Evolutionary conservation across 805 yeast genomes (phyloP).

Genomic region (Hanseniaspora singularis): DNA sequence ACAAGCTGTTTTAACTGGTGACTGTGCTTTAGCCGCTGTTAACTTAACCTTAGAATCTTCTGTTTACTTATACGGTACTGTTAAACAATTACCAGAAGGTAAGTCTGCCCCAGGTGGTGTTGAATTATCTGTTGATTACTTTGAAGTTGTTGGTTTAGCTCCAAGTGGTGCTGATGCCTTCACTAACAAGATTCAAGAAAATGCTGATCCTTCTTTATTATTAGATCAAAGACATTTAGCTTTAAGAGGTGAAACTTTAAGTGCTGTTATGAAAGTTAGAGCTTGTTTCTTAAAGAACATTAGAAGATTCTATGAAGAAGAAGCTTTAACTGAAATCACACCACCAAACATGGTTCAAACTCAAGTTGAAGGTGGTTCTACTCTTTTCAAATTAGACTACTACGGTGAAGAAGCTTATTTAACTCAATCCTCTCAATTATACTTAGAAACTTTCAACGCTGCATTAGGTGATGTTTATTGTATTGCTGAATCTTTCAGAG

Average conservation of each 20-base stretch:
- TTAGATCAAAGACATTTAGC: conserved; percentile 92
- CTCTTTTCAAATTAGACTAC: conserved; percentile 82
- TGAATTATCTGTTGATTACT: conserved; percentile 83
- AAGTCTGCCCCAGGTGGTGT: conserved; percentile 96
- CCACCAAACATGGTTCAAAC: conserved; percentile 99
- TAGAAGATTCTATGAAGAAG: conserved; percentile 66
- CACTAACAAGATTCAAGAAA: conserved; percentile 87
- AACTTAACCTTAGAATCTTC: conserved; percentile 84
- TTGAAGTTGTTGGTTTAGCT: conserved; percentile 80
- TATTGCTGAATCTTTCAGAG: conserved; percentile 97
- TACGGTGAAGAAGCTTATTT: conserved; percentile 94
- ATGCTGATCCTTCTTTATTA: conserved; percentile 82
- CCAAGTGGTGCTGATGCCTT: conserved; percentile 94
- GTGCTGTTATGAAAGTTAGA: conserved; percentile 90
- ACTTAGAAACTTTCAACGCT: conserved; percentile 91
- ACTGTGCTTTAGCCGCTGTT: conserved; percentile 78
- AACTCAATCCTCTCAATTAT: conserved; percentile 94
- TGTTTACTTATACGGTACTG: conserved; percentile 64
- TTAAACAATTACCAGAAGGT: conserved; percentile 83
- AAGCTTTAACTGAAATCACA: conserved; percentile 76
- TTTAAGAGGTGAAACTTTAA: conserved; percentile 89
- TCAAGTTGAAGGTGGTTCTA: conserved; percentile 98
- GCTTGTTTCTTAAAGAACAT: conserved; percentile 62
- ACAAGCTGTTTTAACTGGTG: conserved; percentile 81
- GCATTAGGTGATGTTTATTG: conserved; percentile 95